Evolutionary conservation across 768 basidiomycete genomes (phyloP), one percentile per base, ranked within the genome.

Genomic region (Sporobolomyces pararoseus): DNA sequence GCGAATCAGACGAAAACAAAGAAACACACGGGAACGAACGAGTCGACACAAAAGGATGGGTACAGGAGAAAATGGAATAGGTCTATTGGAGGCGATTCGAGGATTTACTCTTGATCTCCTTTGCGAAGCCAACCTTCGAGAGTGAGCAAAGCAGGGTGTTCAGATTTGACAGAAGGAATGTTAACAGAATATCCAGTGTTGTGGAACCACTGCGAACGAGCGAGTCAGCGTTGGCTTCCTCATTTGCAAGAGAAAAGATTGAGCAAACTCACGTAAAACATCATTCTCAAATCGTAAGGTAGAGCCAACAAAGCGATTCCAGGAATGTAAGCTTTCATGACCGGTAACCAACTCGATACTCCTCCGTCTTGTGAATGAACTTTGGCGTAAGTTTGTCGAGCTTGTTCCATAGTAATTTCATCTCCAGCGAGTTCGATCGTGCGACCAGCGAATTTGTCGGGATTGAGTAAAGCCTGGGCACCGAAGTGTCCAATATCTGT

Each of bases 381-480:
- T n/a, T n/a, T n/a, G 7, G 63, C 46, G 42, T 75, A 75, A 1
- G 66, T 60, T 16, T 58, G 16, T 0, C 66, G 46, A 4, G 64
- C 67, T 27, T 71, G 57, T 14, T 65, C 63, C 29, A 77, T 62
- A 25, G 59, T 63, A 34, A 76, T 71, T 4, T 70, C 60, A 27
- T 74, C 75, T 7, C 65, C 53, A 0, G 66, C 68, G 47, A 77
- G 60, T 25, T 53, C 67, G 55, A 65, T 71, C 64, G 71, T 67
- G 2, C 75, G 66, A 35, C 58, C 71, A 5, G 42, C 13, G 37
- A 55, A 58, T 35, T 71, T 46, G 21, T 60, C 54, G 10, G 77
- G 78, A 29, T 66, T 25, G 37, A 73, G 55, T 10, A 78, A 63
- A 19, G 77, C 77, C 39, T 76, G 68, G 14, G 68, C 75, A 16